A percentile compares a stretch with the other conserved stretches of the same genome.
These are phyloP conservation scores for Spergularia marina DNA, from an alignment of 148 eudicot genomes.

Conservation along the genomic window DNA sequence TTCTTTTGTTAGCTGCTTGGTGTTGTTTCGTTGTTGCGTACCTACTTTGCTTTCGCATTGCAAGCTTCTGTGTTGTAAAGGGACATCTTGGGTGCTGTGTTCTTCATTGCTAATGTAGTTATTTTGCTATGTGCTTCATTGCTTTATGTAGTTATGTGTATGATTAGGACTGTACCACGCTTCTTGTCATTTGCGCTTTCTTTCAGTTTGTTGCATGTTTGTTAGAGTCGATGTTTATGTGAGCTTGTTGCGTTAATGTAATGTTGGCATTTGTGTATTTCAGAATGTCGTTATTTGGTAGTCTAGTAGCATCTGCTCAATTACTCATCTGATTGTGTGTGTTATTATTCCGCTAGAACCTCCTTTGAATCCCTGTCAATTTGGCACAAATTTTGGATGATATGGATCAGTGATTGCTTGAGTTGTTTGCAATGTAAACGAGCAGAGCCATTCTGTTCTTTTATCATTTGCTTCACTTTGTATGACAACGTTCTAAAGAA, in stretches of 20 bases:
- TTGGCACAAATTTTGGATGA: background rate
- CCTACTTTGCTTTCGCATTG: background rate
- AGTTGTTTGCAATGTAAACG: background rate
- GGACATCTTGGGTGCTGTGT: background rate
- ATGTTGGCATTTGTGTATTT: background rate
- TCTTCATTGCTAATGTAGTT: background rate
- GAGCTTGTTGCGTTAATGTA: background rate
- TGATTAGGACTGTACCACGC: background rate
- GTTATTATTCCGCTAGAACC: background rate
- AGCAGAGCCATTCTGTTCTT: background rate
- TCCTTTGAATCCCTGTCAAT: background rate
- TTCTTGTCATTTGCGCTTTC: background rate
- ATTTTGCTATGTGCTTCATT: too few species aligned
- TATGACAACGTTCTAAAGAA: background rate
- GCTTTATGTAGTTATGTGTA: background rate
- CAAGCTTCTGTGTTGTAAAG: background rate
- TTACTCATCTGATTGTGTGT: background rate
- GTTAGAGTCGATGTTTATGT: background rate
- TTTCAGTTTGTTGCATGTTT: background rate
- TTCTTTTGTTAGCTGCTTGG: background rate
- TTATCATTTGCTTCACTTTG: background rate
- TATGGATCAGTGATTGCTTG: background rate
- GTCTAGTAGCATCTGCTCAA: background rate
- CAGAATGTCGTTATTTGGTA: background rate
- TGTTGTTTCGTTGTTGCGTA: background rate